These are phyloP conservation scores for Samsoniella hepiali DNA, from an alignment of 2,329 filamentous ascomycete species.

Conservation along the genomic window DNA sequence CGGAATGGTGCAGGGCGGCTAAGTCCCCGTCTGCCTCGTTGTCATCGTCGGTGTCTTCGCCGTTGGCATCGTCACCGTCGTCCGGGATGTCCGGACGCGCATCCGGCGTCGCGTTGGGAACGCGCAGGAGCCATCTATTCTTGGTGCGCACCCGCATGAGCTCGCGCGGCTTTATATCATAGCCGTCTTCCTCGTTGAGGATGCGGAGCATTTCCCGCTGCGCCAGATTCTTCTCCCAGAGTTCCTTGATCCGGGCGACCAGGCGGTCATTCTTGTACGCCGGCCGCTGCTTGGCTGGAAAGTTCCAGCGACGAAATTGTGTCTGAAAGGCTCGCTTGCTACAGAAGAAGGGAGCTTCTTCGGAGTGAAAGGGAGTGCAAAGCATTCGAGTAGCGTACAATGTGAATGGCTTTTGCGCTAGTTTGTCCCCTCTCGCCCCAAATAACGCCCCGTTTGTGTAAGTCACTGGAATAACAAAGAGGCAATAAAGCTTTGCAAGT, in stretches of 20 bases:
- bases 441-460: conserved; percentile 19
- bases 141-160: conserved; percentile 66
- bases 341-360: conserved; percentile 21
- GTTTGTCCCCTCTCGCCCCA: conserved; percentile 6
- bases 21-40: background rate
- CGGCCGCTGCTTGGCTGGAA: conserved; percentile 70
- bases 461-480: conserved; percentile 15
- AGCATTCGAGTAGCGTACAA: conserved; percentile 2
- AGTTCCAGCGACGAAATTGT: conserved; percentile 75
- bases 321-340: conserved; percentile 75
- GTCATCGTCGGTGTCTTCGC: conserved; percentile 7
- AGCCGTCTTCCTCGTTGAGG: conserved; percentile 67
- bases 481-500: background rate
- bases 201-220: conserved; percentile 72
- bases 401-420: conserved; percentile 3
- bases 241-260: conserved; percentile 66
- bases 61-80: conserved; percentile 17
- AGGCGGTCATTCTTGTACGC: conserved; percentile 67
- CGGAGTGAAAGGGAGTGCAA: conserved; percentile 5
- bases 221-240: conserved; percentile 72
- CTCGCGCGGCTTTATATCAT: conserved; percentile 67
- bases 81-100: conserved; percentile 42
- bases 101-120: conserved; percentile 45
- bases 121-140: conserved; percentile 65
- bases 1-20: background rate